These are phyloP conservation scores for Polygonum maritimum DNA, from an alignment of 148 eudicot species.

Conservation along the genomic window DNA sequence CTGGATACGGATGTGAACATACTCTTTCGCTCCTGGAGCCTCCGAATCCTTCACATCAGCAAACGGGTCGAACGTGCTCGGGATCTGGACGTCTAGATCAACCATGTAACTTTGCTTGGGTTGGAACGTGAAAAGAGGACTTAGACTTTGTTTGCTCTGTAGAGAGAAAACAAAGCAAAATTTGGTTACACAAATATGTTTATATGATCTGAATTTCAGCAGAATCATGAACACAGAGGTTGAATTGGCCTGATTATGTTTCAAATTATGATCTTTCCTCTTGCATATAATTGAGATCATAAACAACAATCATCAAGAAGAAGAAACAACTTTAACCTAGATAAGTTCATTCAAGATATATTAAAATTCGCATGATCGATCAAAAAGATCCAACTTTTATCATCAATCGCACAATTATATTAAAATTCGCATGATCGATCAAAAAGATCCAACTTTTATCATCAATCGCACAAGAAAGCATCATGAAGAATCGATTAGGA, in stretches of 20 bases:
- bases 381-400: not conserved
- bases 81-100: conserved; percentile 60
- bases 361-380: no score
- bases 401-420: no score
- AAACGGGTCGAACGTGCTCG: conserved; percentile 66
- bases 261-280: not conserved
- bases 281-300: not conserved
- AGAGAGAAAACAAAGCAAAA: not conserved
- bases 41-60: conserved; percentile 57
- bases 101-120: conserved; percentile 43
- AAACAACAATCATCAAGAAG: not conserved
- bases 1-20: conserved; percentile 77
- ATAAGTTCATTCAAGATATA: no score
- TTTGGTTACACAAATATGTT: no score
- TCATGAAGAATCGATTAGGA: no score
- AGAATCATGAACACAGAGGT: no score
- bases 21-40: conserved; percentile 61
- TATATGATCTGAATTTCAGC: no score
- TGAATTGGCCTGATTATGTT: not conserved
- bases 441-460: not conserved
- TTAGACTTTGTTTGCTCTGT: not conserved
- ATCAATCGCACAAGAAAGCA: no score
- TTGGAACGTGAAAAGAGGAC: not conserved
- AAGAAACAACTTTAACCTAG: no score
- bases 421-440: no score